Conservation (phyloP, 2,329 filamentous ascomycete species). For the Beauveria sp. region DNA sequence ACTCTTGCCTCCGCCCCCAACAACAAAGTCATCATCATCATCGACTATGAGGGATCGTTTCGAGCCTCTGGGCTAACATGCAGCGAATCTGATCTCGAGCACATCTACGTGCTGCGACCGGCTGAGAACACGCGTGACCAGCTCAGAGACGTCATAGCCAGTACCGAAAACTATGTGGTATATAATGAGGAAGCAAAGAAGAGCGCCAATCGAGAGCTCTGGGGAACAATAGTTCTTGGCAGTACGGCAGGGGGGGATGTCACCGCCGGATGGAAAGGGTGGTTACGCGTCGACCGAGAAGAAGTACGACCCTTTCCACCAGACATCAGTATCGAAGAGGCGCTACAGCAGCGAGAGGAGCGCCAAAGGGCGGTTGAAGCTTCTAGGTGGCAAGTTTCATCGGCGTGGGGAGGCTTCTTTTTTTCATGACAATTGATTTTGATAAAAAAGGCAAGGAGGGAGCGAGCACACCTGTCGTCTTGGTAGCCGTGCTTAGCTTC, state of each 20-base stretch:
- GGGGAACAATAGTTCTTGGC: constrained; percentile 50
- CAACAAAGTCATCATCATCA: constrained; percentile 40
- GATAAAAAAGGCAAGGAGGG: background rate
- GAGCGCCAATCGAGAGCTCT: constrained; percentile 43
- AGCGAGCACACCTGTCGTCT: background rate
- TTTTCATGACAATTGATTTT: constrained; percentile 22
- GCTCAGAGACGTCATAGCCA: constrained; percentile 29
- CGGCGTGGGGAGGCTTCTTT: constrained; percentile 41
- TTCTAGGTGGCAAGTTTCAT: constrained; percentile 39
- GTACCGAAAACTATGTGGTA: constrained; percentile 40
- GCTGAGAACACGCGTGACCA: constrained; percentile 21
- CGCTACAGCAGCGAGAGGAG: constrained; percentile 30
- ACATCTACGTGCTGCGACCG: constrained; percentile 43
- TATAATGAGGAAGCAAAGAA: constrained; percentile 34
- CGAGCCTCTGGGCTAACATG: constrained; percentile 40
- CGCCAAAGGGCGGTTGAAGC: constrained; percentile 33
- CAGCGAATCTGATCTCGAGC: constrained; percentile 32
- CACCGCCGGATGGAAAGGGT: constrained; percentile 35
- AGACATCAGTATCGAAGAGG: constrained; percentile 36
- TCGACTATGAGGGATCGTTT: constrained; percentile 50
- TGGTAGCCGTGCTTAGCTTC: too few species aligned
- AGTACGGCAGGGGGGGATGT: constrained; percentile 27
- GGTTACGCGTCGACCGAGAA: constrained; percentile 43
- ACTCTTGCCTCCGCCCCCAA: constrained; percentile 41
- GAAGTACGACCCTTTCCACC: constrained; percentile 30